Conservation (phyloP, 805 yeast genomes). For the Barnettozyma sp. region DNA sequence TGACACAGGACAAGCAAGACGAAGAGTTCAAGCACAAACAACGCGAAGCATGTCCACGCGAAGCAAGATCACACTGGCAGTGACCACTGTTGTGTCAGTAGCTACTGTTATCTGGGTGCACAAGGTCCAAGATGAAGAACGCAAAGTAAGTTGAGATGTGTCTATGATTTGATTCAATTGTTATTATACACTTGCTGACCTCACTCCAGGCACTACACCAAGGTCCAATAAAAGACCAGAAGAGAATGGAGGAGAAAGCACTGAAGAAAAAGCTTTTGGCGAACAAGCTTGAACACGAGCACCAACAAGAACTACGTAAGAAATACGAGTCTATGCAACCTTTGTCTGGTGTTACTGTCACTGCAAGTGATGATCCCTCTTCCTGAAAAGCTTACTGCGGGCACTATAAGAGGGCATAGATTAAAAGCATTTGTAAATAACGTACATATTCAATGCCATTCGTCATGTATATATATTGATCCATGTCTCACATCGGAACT, state of each 20-base stretch:
- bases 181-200: no score
- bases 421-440: background rate
- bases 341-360: slow-evolving; percentile 43
- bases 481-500: no score
- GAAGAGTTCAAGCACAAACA: background rate
- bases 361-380: slow-evolving; percentile 42
- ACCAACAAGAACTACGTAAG: slow-evolving; percentile 53
- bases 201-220: slow-evolving; percentile 51
- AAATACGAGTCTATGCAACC: slow-evolving; percentile 59
- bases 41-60: slow-evolving; percentile 77
- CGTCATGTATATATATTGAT: no score
- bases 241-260: slow-evolving; percentile 33
- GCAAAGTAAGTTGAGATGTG: slow-evolving; percentile 49
- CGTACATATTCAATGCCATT: background rate
- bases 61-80: slow-evolving; percentile 65
- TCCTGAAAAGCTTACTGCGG: no score
- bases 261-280: slow-evolving; percentile 26
- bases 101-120: slow-evolving; percentile 65
- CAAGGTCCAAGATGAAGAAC: slow-evolving; percentile 59
- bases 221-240: slow-evolving; percentile 83
- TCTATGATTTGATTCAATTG: no score
- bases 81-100: slow-evolving; percentile 47
- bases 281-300: slow-evolving; percentile 59
- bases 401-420: no score
- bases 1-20: no score